Evolutionary conservation across 345 rosid genomes (phyloP).

Genomic region (Eucalyptus albens): DNA sequence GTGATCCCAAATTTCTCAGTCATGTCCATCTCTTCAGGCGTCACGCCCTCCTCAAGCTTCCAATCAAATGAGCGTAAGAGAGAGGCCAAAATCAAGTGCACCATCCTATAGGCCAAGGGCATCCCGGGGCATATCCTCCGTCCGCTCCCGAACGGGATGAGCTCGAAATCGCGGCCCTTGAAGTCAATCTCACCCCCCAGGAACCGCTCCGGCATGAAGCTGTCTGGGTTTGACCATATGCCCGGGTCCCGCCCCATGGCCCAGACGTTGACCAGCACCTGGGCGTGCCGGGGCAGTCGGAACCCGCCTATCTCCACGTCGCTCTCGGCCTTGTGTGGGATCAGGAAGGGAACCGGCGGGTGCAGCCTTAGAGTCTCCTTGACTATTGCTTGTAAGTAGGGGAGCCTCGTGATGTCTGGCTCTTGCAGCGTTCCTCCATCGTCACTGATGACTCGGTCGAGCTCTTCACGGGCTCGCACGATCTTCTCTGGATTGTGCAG

Average conservation of each 20-base stretch:
- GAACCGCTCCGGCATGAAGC: background rate
- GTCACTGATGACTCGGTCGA: background rate
- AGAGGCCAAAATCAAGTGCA: constrained; percentile 2
- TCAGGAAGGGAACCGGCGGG: constrained; percentile 1
- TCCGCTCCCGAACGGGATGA: constrained; percentile 1
- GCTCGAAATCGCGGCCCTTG: background rate
- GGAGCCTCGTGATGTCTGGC: background rate
- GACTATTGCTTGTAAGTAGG: constrained; percentile 3
- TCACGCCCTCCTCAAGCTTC: background rate
- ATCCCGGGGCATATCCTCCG: constrained; percentile 10
- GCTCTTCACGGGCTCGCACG: background rate
- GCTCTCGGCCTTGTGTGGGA: background rate
- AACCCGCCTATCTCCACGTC: background rate
- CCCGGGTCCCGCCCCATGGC: background rate
- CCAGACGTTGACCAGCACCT: background rate
- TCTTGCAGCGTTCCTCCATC: background rate
- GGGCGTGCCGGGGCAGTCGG: background rate
- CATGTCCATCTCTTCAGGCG: constrained; percentile 1
- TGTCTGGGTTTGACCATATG: background rate
- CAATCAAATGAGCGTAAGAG: constrained; percentile 1
- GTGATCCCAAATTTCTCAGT: background rate
- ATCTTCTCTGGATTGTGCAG: background rate
- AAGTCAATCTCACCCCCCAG: background rate
- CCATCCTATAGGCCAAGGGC: background rate
- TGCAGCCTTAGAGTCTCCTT: constrained; percentile 12